Evolutionary conservation across 2,329 filamentous ascomycete genomes (phyloP).

Genomic region (Madurella fahalii): DNA sequence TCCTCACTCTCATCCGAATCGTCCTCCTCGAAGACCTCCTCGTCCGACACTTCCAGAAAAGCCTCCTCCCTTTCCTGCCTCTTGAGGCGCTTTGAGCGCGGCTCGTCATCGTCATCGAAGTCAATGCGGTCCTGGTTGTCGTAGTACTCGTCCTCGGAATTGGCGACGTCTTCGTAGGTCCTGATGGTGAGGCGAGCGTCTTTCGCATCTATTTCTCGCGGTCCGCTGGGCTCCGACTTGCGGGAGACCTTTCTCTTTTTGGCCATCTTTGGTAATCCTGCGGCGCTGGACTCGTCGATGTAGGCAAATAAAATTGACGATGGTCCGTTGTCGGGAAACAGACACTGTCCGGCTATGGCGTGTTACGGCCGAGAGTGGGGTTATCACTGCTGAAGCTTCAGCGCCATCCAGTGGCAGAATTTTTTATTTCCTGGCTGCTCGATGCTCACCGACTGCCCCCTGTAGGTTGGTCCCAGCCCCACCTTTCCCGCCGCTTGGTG

Average conservation of each 20-base stretch:
- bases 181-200: constrained; percentile 61
- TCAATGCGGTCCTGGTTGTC: constrained; percentile 80
- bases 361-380: constrained; percentile 1
- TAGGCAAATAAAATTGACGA: not conserved
- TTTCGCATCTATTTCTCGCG: constrained; percentile 50
- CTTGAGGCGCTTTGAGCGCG: constrained; percentile 70
- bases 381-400: constrained; percentile 3
- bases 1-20: constrained; percentile 26
- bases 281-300: not conserved
- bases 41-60: constrained; percentile 57
- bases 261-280: constrained; percentile 42
- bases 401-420: constrained; percentile 15
- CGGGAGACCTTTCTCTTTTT: constrained; percentile 68
- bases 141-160: constrained; percentile 93
- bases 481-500: constrained; percentile 5
- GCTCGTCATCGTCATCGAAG: constrained; percentile 69
- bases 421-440: constrained; percentile 14
- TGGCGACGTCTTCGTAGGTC: constrained; percentile 78
- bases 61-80: constrained; percentile 64
- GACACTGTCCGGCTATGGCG: not conserved
- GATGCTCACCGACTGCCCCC: not conserved
- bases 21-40: constrained; percentile 45
- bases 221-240: constrained; percentile 44
- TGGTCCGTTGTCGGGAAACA: not conserved
- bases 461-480: not conserved